phyloP scores from a whole-genome alignment of 768 basidiomycete genomes.

The Rhodotorula diobovata region DNA sequence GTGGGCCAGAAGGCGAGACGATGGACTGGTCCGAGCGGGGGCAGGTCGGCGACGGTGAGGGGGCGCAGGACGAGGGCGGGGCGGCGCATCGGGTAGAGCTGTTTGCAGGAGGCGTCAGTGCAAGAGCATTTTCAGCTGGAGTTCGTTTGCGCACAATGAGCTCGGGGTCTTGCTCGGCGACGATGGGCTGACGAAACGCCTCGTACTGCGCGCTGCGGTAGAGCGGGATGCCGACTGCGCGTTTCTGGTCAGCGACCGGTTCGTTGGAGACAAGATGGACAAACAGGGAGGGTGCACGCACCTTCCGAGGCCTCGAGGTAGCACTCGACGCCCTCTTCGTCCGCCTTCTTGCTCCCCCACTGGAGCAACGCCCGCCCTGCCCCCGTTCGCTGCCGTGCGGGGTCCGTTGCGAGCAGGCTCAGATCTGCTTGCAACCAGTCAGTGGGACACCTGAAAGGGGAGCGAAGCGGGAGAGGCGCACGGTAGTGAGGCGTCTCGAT shows the following conservation, averaged over 20 bases:
- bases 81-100: slow-evolving; percentile 14
- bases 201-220: background rate
- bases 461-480: background rate
- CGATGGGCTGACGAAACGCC: background rate
- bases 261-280: too few relatives aligned
- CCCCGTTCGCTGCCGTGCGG: background rate
- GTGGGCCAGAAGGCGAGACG: background rate
- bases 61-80: background rate
- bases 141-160: background rate
- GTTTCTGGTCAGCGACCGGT: too few relatives aligned
- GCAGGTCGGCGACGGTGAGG: background rate
- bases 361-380: background rate
- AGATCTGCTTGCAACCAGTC: background rate
- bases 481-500: background rate
- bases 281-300: background rate
- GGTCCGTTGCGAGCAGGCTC: slow-evolving; percentile 1
- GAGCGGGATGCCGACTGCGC: background rate
- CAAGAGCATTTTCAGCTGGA: background rate
- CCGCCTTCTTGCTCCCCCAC: background rate
- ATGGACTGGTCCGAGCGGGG: background rate
- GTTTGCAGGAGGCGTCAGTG: too few relatives aligned
- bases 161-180: background rate
- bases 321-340: background rate
- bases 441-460: background rate
- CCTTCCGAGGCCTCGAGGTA: background rate